A percentile compares a stretch with the other conserved stretches of the same genome.
phyloP scores from a whole-genome alignment of 23 red algal species.

The Cyanidiococcus yangmingshanensis region DNA sequence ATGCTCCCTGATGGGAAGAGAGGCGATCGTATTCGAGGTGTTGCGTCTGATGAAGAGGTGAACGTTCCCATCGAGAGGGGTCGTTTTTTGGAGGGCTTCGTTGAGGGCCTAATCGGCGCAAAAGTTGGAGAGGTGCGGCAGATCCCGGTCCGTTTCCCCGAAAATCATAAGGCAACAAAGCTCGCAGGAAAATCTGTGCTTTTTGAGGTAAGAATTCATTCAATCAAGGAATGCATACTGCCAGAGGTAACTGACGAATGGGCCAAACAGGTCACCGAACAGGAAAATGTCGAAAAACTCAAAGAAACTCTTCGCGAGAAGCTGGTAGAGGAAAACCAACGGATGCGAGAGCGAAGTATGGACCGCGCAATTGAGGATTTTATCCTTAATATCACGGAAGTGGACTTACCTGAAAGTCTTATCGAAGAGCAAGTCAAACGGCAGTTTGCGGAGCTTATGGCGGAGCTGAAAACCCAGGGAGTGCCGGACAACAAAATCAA shows the following conservation, averaged over 20 bases:
- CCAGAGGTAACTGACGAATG: slow-evolving; percentile 81
- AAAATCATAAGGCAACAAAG: slow-evolving; percentile 26
- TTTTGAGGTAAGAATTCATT: slow-evolving; percentile 69
- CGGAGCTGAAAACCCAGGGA: slow-evolving; percentile 70
- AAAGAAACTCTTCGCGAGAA: slow-evolving; percentile 40
- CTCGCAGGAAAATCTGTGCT: slow-evolving; percentile 62
- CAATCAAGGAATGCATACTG: slow-evolving; percentile 57
- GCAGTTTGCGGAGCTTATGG: slow-evolving; percentile 77
- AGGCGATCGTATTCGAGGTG: slow-evolving; percentile 57
- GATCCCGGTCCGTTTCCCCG: slow-evolving; percentile 76
- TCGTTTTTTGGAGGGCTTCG: slow-evolving; percentile 80
- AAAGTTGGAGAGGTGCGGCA: slow-evolving; percentile 53
- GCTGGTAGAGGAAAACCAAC: slow-evolving; percentile 48
- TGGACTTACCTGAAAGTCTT: slow-evolving; percentile 76
- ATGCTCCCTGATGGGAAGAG: slow-evolving; percentile 52
- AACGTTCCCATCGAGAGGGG: slow-evolving; percentile 76
- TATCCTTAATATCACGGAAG: slow-evolving; percentile 57
- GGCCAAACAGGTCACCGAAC: slow-evolving; percentile 43
- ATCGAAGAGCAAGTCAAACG: slow-evolving; percentile 68
- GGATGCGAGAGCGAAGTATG: slow-evolving; percentile 43
- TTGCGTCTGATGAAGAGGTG: slow-evolving; percentile 61
- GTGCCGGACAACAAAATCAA: slow-evolving; percentile 77
- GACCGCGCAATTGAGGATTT: slow-evolving; percentile 61
- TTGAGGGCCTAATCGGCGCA: slow-evolving; percentile 75
- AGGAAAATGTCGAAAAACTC: slow-evolving; percentile 47